Base-by-base conservation (phyloP, 768 basidiomycete species). In the Leccinum broughii region DNA sequence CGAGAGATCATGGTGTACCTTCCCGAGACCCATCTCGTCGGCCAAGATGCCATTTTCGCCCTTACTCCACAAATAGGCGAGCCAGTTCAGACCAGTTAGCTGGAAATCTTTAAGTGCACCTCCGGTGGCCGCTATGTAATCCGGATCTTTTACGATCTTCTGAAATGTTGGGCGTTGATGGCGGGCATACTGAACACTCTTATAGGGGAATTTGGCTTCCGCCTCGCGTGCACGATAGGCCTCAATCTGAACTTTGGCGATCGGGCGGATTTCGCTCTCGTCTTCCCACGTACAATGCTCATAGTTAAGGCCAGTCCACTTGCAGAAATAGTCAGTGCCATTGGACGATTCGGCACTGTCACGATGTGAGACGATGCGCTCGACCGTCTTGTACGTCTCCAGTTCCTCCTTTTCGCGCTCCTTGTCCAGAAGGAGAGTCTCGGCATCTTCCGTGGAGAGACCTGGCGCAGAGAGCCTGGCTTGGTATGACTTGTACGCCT, bases 1-100 rank as follows among this genome's bases (percentile, higher is more conserved):
- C 17, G 32, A 39, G 17, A 58, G 30, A 10, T n/a, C 34, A 28
- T 28, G 20, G 66, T 56, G 62, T 51, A 90, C 84, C 85, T 99
- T 99, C 56, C 97, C 97, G 26, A 99, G 89, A 72, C 97, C 97
- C 97, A 98, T 99, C 82, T 99, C 97, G 70, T 99, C 97, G 1
- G 97, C 97, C 37, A 99, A 78, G 60, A 99, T 97, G 20, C 97
- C 97, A 71, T 98, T 98, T 67, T 96, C 90, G 9, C 92, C 92
- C 66, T 93, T 87, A 64, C 84, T 87, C 97, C 97, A 98, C 15
- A 95, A 79, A 75, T 96, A 98, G 4, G 93, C 90, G n/a, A 99
- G 82, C 97, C 97, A 99, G 71, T 99, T 99, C 63, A 99, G 81
- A 24, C 97, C 97, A 3, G 94, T 97, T 44, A 98, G 81, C 78